Conservation (phyloP, 768 basidiomycete genomes). For the Suillus fuscotomentosus region DNA sequence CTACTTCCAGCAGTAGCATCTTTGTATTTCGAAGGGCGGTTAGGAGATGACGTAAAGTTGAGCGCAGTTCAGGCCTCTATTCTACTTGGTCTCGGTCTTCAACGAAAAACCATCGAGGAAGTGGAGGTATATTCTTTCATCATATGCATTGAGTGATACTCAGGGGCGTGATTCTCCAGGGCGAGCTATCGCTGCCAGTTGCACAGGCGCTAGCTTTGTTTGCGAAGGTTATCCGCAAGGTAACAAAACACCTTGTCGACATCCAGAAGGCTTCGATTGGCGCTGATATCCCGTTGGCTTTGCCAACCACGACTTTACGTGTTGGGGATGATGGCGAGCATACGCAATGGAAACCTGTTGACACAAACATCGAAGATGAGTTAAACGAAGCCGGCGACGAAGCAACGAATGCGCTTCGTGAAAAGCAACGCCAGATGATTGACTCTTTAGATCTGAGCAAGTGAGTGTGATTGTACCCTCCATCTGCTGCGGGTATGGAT, state of each 20-base stretch:
- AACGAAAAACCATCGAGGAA: constrained; percentile 87
- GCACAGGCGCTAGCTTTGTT: constrained; percentile 89
- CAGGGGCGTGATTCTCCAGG: constrained; percentile 35
- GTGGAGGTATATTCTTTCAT: constrained; percentile 59
- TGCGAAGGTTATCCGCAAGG: constrained; percentile 85
- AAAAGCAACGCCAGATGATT: constrained; percentile 85
- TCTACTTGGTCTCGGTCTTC: constrained; percentile 83
- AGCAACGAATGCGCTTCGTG: constrained; percentile 49
- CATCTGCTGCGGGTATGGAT: constrained; percentile 6
- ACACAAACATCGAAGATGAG: constrained; percentile 58
- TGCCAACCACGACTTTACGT: constrained; percentile 19
- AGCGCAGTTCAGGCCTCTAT: constrained; percentile 93
- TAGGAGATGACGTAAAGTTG: constrained; percentile 63
- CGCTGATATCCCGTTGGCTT: constrained; percentile 53
- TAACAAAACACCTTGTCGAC: constrained; percentile 70
- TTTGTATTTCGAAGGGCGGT: constrained; percentile 81
- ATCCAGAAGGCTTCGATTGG: constrained; percentile 79
- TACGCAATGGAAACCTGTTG: constrained; percentile 43
- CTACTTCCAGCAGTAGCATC: constrained; percentile 77
- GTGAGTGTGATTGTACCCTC: constrained; percentile 47
- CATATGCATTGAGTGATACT: background rate
- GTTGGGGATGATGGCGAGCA: constrained; percentile 6
- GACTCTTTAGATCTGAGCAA: constrained; percentile 83
- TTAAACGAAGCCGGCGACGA: constrained; percentile 75
- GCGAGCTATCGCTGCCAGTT: constrained; percentile 80